Evolutionary conservation across 2,329 filamentous ascomycete species (phyloP).

Genomic region (Claviceps sp.): DNA sequence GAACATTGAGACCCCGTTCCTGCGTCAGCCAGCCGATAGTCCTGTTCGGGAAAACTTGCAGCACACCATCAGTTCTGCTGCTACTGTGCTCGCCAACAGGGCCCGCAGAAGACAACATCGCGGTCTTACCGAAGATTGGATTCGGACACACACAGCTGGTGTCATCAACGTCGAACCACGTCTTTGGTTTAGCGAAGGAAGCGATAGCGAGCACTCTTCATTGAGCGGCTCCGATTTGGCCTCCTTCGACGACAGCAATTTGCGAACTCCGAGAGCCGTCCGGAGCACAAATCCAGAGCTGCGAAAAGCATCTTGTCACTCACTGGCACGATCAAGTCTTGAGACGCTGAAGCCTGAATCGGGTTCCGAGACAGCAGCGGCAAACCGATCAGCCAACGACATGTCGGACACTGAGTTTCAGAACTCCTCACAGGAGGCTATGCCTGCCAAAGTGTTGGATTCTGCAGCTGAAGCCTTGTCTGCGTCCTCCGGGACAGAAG

Average conservation of each 20-base stretch:
- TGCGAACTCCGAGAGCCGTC: constrained; percentile 33
- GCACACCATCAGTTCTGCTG: constrained; percentile 36
- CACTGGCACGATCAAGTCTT: constrained; percentile 37
- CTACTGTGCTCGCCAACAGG: constrained; percentile 50
- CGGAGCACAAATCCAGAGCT: constrained; percentile 11
- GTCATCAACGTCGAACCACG: constrained; percentile 55
- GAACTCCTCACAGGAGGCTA: constrained; percentile 1
- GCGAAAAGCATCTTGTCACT: constrained; percentile 21
- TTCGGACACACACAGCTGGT: constrained; percentile 67
- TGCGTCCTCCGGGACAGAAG: neutral
- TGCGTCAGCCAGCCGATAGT: constrained; percentile 38
- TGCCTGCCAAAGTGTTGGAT: constrained; percentile 8
- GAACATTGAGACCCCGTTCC: constrained; percentile 47
- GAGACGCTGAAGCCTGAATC: constrained; percentile 37
- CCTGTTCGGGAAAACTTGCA: constrained; percentile 16
- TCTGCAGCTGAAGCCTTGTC: constrained; percentile 1
- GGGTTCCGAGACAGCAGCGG: constrained; percentile 3
- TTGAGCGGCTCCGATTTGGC: constrained; percentile 50
- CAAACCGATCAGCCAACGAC: constrained; percentile 12
- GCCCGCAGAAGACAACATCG: constrained; percentile 43
- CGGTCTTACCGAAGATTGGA: constrained; percentile 73
- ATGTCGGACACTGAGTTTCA: constrained; percentile 18
- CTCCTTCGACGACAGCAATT: constrained; percentile 36
- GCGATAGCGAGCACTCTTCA: constrained; percentile 63
- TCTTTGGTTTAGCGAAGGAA: constrained; percentile 69